A percentile compares a stretch with the other conserved stretches of the same genome.
Evolutionary conservation across 305 asterid species (phyloP).

Genomic region (Solanum chacoense): DNA sequence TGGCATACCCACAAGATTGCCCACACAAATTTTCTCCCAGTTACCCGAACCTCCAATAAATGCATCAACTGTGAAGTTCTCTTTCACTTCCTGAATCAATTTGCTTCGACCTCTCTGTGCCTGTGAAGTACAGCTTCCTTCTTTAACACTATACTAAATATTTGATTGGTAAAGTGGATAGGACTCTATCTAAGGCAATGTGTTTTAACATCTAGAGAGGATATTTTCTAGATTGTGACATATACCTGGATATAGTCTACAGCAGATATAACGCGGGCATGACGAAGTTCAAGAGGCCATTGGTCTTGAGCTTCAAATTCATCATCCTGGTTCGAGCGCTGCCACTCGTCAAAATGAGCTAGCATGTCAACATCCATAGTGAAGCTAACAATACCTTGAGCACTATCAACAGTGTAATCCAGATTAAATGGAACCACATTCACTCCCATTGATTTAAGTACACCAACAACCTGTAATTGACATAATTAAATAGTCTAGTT

Average conservation of each 20-base stretch:
- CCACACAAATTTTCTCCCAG: constrained; percentile 75
- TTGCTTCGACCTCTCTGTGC: constrained; percentile 84
- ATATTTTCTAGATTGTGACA: not conserved
- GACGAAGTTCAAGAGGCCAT: constrained; percentile 89
- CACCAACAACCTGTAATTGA: constrained; percentile 49
- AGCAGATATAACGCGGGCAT: constrained; percentile 80
- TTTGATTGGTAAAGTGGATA: not conserved
- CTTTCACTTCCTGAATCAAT: constrained; percentile 59
- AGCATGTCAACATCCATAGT: constrained; percentile 92
- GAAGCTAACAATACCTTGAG: constrained; percentile 85
- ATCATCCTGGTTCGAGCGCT: constrained; percentile 59
- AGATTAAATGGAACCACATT: constrained; percentile 69
- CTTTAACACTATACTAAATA: not conserved
- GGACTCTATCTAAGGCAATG: not conserved
- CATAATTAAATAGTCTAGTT: not conserved
- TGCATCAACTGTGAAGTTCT: constrained; percentile 58
- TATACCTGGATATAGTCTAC: constrained; percentile 83
- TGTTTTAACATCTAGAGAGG: not conserved
- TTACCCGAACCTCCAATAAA: constrained; percentile 75
- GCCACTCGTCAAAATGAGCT: constrained; percentile 94
- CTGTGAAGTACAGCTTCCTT: constrained; percentile 14
- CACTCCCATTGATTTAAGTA: constrained; percentile 62
- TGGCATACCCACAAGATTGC: constrained; percentile 89
- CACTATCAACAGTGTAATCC: constrained; percentile 67
- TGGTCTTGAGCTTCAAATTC: constrained; percentile 90